Evolutionary conservation across 2,329 filamentous ascomycete species (phyloP).

Genomic region (Cladosporium sp.): DNA sequence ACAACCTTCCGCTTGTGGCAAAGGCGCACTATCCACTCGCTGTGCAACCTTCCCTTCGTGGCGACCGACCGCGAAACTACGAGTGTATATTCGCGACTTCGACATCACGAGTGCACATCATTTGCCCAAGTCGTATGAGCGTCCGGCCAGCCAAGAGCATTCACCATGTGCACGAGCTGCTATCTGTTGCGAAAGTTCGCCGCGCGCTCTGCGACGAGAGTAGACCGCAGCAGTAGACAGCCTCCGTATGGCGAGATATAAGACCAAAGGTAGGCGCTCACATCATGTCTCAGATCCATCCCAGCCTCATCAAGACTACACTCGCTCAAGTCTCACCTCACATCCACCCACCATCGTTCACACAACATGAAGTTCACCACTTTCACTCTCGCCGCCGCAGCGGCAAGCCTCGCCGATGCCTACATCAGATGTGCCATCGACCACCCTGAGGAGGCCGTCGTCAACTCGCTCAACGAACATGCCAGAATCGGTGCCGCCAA

Average conservation of each 20-base stretch:
- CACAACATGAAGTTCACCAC: background rate
- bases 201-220: background rate
- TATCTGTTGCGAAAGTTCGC: background rate
- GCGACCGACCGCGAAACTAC: background rate
- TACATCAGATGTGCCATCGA: background rate
- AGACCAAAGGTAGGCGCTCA: background rate
- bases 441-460: background rate
- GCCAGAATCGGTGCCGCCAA: background rate
- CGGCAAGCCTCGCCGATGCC: background rate
- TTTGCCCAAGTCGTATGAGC: background rate
- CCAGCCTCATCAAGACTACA: background rate
- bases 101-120: background rate
- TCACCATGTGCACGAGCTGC: background rate
- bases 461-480: background rate
- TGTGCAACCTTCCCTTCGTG: background rate
- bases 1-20: background rate
- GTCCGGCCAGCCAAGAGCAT: background rate
- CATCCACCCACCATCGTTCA: background rate
- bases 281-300: background rate
- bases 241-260: background rate
- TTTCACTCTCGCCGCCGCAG: background rate
- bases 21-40: background rate
- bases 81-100: background rate
- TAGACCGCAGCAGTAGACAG: background rate
- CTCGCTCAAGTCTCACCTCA: background rate